Conservation (phyloP, 805 yeast genomes). For the Jamesozyma piceae region DNA sequence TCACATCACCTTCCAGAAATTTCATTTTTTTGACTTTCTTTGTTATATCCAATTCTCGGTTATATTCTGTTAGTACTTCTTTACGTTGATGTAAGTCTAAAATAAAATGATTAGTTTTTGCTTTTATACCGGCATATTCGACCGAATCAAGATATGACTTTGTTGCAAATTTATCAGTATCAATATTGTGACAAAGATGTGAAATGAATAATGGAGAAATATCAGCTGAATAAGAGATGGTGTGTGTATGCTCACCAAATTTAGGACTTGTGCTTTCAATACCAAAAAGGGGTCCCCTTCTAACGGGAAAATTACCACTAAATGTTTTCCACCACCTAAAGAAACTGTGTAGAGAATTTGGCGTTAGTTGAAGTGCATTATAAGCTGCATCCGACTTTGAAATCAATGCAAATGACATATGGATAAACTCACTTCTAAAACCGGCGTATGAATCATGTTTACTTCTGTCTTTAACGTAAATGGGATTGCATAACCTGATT, state of each 20-base stretch:
- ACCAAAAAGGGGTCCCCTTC: slow-evolving; percentile 65
- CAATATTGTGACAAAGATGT: slow-evolving; percentile 50
- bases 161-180: slow-evolving; percentile 21
- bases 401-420: slow-evolving; percentile 50
- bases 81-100: slow-evolving; percentile 62
- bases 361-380: slow-evolving; percentile 72
- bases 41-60: slow-evolving; percentile 39
- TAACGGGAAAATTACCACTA: slow-evolving; percentile 70
- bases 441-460: slow-evolving; percentile 72
- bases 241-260: slow-evolving; percentile 63
- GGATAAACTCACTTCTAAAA: slow-evolving; percentile 75
- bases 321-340: slow-evolving; percentile 81
- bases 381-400: slow-evolving; percentile 38
- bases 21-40: slow-evolving; percentile 45
- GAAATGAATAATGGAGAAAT: slow-evolving; percentile 66
- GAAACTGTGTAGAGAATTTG: slow-evolving; percentile 58
- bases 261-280: slow-evolving; percentile 47
- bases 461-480: slow-evolving; percentile 35
- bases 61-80: slow-evolving; percentile 37
- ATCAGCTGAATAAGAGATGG: slow-evolving; percentile 71
- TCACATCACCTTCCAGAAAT: slow-evolving; percentile 59
- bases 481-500: slow-evolving; percentile 48
- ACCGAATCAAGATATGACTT: slow-evolving; percentile 17
- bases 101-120: slow-evolving; percentile 43
- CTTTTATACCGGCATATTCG: slow-evolving; percentile 64